Evolutionary conservation across 805 yeast genomes (phyloP).

Genomic region (Ogataea methylovora): DNA sequence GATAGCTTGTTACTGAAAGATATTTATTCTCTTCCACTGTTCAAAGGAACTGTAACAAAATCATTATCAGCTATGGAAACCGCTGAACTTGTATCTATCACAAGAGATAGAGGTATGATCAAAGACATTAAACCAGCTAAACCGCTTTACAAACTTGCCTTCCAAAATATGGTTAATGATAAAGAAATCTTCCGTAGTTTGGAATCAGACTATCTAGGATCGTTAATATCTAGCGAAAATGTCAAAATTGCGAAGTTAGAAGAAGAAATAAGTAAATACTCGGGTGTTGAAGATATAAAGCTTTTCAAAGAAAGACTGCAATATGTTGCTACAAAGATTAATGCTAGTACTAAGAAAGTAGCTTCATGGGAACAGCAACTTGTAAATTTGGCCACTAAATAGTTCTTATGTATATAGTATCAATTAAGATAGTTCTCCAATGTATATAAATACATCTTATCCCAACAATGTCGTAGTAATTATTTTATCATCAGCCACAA

Average conservation of each 20-base stretch:
- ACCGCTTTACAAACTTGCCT: slow-evolving; percentile 80
- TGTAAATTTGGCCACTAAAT: too few species aligned
- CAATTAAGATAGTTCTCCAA: too few species aligned
- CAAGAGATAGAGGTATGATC: slow-evolving; percentile 72
- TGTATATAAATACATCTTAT: too few species aligned
- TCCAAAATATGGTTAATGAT: slow-evolving; percentile 55
- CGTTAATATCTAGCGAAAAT: slow-evolving; percentile 51
- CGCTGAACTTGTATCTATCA: slow-evolving; percentile 63
- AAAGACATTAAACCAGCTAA: slow-evolving; percentile 66
- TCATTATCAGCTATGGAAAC: slow-evolving; percentile 69
- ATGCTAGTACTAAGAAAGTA: slow-evolving; percentile 46
- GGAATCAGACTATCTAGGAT: slow-evolving; percentile 54
- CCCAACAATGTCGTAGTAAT: too few species aligned
- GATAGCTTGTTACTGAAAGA: slow-evolving; percentile 43
- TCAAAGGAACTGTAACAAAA: slow-evolving; percentile 46
- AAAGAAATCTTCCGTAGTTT: slow-evolving; percentile 46
- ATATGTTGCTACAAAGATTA: slow-evolving; percentile 63
- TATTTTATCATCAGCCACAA: too few species aligned
- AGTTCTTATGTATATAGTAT: too few species aligned
- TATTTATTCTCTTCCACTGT: slow-evolving; percentile 48
- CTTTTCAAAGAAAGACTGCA: slow-evolving; percentile 54
- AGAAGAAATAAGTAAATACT: slow-evolving; percentile 58
- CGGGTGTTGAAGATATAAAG: slow-evolving; percentile 41
- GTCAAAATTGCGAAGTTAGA: slow-evolving; percentile 59
- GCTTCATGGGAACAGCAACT: slow-evolving; percentile 34